Base-by-base conservation (phyloP, 2,329 filamentous ascomycete species). In the Stromatinia cepivora region DNA sequence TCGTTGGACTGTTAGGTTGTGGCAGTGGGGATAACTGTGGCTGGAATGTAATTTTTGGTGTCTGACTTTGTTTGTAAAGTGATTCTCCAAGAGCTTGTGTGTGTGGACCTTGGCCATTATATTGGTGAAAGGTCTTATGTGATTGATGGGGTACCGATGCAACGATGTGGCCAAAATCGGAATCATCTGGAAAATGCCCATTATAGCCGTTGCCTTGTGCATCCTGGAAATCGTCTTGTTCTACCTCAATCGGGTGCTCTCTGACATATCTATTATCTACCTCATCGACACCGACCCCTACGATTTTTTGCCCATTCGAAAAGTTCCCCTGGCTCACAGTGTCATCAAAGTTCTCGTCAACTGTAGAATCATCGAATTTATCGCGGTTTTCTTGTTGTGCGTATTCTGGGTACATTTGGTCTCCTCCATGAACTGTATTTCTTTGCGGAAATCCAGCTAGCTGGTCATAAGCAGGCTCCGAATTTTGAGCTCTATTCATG, bases 301-400 rank as follows among this genome's bases (percentile, higher is more conserved):
- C 31, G 9, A 45, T 48, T 22, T 45, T 42, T 17, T 66, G 64
- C 10, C 39, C 28, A 22, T n/a, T 36, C 42, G 15, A 9, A 62
- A 61, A 42, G 20, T 36, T 62, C 13, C n/a, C 11, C 28, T 65
- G 46, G 28, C 67, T 69, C 25, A 64, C 22, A 20, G 67, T 69
- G 13, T 64, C 48, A 56, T 69, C 67, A 17, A 69, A 69, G n/a
- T 64, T 20, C 4, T 42, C 42, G 6, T 20, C 31, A 6, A 69
- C 46, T 56, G 67, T 69, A 57, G 58, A 61, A 28, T 36, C 45
- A 25, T 66, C 64, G 45, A 66, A 66, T 20, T 25, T 34, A 13
- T 66, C 52, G 9, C 5, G 39, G 11, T 66, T 36, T 17, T 65
- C 46, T 36, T 56, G 28, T 13, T 45, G 56, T 45, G 13, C n/a